Percentiles rank a stretch among this genome's conserved stretches.
phyloP scores from a whole-genome alignment of 2,329 filamentous ascomycete genomes.

The Curvularia spicifera region DNA sequence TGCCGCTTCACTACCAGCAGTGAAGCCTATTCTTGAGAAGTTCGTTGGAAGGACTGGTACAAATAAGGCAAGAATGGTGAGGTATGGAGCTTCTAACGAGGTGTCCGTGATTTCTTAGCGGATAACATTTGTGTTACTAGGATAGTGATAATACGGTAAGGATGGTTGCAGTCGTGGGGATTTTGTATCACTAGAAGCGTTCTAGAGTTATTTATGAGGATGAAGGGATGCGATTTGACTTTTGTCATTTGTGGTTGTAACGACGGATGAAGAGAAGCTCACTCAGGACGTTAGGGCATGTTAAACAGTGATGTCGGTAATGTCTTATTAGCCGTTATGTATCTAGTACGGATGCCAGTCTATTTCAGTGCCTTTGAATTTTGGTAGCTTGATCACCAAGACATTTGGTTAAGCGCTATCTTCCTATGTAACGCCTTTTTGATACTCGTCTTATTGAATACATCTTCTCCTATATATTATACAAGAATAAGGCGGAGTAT shows the following conservation, averaged over 20 bases:
- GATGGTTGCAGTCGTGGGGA: background rate
- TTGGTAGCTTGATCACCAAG: too few species aligned
- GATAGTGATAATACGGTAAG: background rate
- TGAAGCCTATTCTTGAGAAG: slow-evolving; percentile 42
- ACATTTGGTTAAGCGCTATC: too few species aligned
- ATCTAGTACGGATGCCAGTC: too few species aligned
- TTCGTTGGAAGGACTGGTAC: slow-evolving; percentile 31
- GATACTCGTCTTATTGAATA: too few species aligned
- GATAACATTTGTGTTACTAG: background rate
- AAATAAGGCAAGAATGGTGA: background rate
- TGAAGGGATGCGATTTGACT: background rate
- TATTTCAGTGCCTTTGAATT: too few species aligned
- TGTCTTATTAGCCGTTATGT: too few species aligned
- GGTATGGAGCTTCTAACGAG: background rate
- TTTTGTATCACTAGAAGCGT: background rate
- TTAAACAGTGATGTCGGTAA: background rate
- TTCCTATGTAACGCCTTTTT: too few species aligned
- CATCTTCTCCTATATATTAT: too few species aligned
- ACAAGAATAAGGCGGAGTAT: too few species aligned
- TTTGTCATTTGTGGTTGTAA: background rate
- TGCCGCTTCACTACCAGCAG: slow-evolving; percentile 52
- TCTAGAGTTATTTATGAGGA: background rate
- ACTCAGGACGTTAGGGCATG: background rate
- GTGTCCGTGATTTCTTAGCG: too few species aligned
- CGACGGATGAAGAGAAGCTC: background rate